phyloP scores from a whole-genome alignment of 352 stramenopile species.

The Phytophthora palmivora region DNA sequence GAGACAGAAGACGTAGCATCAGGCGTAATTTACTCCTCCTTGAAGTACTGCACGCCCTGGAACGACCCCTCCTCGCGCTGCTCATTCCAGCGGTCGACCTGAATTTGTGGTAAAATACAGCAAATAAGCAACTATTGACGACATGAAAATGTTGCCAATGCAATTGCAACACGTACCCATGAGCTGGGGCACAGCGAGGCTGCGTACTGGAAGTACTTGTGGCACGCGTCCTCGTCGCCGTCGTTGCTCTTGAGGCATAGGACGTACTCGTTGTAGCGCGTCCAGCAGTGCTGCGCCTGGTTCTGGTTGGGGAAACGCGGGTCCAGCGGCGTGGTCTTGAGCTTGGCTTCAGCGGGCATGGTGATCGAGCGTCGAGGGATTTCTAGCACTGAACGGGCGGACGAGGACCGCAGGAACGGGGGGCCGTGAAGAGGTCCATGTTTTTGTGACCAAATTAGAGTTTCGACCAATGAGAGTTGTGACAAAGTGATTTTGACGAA shows the following conservation, averaged over 20 bases:
- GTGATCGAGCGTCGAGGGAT: constrained; percentile 4
- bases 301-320: constrained; percentile 89
- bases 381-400: background rate
- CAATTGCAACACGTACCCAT: constrained; percentile 57
- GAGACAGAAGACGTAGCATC: constrained; percentile 12
- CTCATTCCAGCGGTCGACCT: constrained; percentile 84
- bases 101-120: too few relatives aligned
- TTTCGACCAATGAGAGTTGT: constrained; percentile 38
- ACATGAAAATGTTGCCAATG: background rate
- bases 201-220: constrained; percentile 80
- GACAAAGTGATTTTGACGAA: constrained; percentile 25
- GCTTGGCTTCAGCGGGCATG: constrained; percentile 61
- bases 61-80: constrained; percentile 87
- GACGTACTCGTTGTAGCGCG: constrained; percentile 97
- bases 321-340: constrained; percentile 89
- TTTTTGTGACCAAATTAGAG: constrained; percentile 43
- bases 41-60: constrained; percentile 81
- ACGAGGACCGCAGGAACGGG: constrained; percentile 32
- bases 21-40: constrained; percentile 41
- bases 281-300: constrained; percentile 91
- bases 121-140: constrained; percentile 10
- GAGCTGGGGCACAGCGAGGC: constrained; percentile 78
- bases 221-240: constrained; percentile 93
- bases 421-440: constrained; percentile 36
- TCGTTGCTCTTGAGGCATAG: constrained; percentile 96